A percentile compares a stretch with the other conserved stretches of the same genome.
Conservation (phyloP, 2,329 filamentous ascomycete species). For the Pestalotiopsis sp. region DNA sequence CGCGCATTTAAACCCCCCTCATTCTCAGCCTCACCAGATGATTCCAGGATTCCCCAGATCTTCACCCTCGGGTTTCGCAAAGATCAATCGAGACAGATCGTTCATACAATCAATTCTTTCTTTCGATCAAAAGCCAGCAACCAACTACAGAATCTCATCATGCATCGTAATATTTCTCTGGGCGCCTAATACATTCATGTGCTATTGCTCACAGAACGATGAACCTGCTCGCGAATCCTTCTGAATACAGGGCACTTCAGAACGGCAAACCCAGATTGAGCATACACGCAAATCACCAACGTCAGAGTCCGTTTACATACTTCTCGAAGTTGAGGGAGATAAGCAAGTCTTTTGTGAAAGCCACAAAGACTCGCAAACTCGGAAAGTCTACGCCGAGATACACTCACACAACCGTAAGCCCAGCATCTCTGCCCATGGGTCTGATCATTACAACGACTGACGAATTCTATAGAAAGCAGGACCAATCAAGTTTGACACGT, state of each 20-base stretch:
- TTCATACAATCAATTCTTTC: neutral
- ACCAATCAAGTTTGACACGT: neutral
- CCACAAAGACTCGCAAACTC: neutral
- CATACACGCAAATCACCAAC: neutral
- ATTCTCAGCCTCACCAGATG: slow-evolving; percentile 8
- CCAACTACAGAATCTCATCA: neutral
- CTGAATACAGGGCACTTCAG: neutral
- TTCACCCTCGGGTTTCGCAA: neutral
- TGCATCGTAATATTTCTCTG: neutral
- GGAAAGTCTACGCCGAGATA: neutral
- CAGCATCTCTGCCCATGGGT: neutral
- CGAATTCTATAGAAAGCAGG: neutral
- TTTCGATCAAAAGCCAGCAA: neutral
- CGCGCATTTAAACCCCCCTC: slow-evolving; percentile 4
- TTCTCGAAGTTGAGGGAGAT: neutral
- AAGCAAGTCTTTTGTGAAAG: neutral
- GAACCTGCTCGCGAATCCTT: neutral
- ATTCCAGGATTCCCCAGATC: neutral
- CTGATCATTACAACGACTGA: neutral
- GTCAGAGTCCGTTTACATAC: neutral
- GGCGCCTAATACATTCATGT: neutral
- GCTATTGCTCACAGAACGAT: slow-evolving; percentile 6
- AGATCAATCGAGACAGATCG: neutral
- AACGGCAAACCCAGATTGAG: neutral
- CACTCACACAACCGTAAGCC: neutral